Conservation (phyloP, 768 basidiomycete species). For the Pleurotus djamor region DNA sequence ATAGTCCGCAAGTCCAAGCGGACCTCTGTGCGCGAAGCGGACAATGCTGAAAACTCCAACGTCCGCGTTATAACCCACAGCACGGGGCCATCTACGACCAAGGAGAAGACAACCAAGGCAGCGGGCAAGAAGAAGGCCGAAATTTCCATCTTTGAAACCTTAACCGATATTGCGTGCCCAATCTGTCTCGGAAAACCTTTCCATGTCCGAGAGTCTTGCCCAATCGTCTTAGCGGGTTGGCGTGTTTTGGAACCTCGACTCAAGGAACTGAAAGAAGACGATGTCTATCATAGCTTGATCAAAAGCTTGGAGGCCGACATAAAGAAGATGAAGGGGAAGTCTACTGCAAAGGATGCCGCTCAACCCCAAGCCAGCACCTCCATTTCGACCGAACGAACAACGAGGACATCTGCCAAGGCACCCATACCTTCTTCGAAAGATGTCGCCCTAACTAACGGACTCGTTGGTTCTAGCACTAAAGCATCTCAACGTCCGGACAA, state of each 20-base stretch:
- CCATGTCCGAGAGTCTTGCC: slow-evolving; percentile 51
- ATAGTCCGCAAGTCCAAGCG: too few species aligned
- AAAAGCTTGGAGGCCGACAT: slow-evolving; percentile 36
- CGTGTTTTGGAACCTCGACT: slow-evolving; percentile 43
- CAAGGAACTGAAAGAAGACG: slow-evolving; percentile 33
- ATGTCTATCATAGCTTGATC: slow-evolving; percentile 28
- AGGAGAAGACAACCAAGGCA: too few species aligned
- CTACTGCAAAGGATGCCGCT: too few species aligned
- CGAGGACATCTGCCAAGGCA: slow-evolving; percentile 1
- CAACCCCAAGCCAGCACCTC: slow-evolving; percentile 15
- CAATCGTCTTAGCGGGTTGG: slow-evolving; percentile 40
- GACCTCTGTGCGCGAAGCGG: too few species aligned
- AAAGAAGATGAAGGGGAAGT: slow-evolving; percentile 14
- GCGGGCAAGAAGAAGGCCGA: too few species aligned
- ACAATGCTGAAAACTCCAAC: too few species aligned
- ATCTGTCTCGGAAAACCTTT: slow-evolving; percentile 41
- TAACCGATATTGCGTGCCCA: slow-evolving; percentile 27
- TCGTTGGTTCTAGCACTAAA: not conserved
- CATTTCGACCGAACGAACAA: not conserved
- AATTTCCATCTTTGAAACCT: too few species aligned
- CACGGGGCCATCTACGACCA: too few species aligned
- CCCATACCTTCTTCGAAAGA: not conserved
- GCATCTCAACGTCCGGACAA: not conserved
- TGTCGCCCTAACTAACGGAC: not conserved
- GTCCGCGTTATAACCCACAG: too few species aligned